phyloP scores from a whole-genome alignment of 2,329 filamentous ascomycete genomes.

The Talaromyces sp. region DNA sequence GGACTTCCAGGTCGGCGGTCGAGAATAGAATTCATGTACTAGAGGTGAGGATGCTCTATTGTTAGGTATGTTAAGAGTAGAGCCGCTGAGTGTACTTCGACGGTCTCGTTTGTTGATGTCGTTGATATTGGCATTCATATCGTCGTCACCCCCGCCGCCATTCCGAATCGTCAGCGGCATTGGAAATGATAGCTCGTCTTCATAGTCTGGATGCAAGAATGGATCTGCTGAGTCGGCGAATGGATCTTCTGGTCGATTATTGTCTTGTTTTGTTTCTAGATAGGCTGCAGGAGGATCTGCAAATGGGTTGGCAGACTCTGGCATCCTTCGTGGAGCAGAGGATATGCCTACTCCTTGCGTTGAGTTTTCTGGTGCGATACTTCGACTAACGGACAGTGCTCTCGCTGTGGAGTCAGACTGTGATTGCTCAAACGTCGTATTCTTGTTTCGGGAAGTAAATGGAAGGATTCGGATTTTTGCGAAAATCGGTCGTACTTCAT shows the following conservation, averaged over 20 bases:
- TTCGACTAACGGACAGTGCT: neutral
- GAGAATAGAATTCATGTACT: slow-evolving; percentile 2
- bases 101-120: neutral
- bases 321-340: neutral
- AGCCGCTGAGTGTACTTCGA: slow-evolving; percentile 3
- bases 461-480: neutral
- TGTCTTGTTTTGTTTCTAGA: neutral
- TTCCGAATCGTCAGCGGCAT: slow-evolving; percentile 13
- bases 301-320: neutral
- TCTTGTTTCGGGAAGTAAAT: neutral
- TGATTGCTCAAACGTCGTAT: neutral
- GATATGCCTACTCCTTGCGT: neutral
- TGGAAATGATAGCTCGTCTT: neutral
- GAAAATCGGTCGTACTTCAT: neutral
- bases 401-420: neutral
- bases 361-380: neutral
- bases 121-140: neutral
- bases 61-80: slow-evolving; percentile 6
- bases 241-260: neutral
- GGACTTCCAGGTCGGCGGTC: slow-evolving; percentile 4
- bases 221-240: neutral
- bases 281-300: neutral
- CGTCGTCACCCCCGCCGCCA: neutral
- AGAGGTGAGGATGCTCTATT: slow-evolving; percentile 8
- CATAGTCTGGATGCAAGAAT: neutral